Evolutionary conservation across 345 rosid genomes (phyloP).

Genomic region (Populus nigra): DNA sequence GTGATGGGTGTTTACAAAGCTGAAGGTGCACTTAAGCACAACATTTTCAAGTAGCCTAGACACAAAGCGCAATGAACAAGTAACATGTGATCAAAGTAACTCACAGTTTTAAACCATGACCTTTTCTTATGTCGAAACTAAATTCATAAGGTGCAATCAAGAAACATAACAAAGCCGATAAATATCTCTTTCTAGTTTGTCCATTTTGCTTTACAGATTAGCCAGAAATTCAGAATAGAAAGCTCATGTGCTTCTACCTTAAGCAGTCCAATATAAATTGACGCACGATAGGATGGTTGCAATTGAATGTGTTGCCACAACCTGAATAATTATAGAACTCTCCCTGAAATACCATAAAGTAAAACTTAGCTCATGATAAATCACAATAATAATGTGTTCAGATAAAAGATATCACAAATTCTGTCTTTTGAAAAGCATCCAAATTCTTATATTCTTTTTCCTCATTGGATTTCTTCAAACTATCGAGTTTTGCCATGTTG

Average conservation of each 20-base stretch:
- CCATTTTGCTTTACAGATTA: neutral
- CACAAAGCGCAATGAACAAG: neutral
- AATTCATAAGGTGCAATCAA: neutral
- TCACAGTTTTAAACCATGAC: neutral
- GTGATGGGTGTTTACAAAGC: neutral
- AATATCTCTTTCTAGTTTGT: neutral
- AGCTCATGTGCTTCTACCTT: slow-evolving; percentile 47
- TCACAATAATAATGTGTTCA: neutral
- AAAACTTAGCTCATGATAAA: slow-evolving; percentile 9
- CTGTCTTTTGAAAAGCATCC: too few species aligned
- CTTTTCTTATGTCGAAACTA: neutral
- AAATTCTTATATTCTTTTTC: too few species aligned
- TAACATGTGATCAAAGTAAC: neutral
- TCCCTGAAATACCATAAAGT: slow-evolving; percentile 50
- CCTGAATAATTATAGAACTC: slow-evolving; percentile 98
- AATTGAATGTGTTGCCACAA: slow-evolving; percentile 95
- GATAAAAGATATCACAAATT: neutral
- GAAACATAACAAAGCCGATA: neutral
- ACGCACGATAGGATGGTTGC: slow-evolving; percentile 96
- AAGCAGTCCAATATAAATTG: slow-evolving; percentile 84
- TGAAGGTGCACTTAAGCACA: neutral
- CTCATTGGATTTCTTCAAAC: too few species aligned
- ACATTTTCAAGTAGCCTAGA: neutral
- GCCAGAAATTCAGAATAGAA: neutral
- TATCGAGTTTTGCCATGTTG: too few species aligned